Conservation (phyloP, 768 basidiomycete species). For the Amanita phalloides region DNA sequence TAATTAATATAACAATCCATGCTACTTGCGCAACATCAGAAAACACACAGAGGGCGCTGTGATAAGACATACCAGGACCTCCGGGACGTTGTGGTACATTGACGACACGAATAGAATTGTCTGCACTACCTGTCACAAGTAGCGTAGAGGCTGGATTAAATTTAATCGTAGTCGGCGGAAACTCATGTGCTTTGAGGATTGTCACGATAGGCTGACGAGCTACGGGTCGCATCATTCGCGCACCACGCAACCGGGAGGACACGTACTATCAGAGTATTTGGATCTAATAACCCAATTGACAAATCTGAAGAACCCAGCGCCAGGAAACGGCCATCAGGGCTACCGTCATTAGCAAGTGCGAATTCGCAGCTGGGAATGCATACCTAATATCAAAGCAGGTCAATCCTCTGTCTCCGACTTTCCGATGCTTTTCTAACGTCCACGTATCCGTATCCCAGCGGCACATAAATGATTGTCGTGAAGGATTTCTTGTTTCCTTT, state of each 20-base stretch:
- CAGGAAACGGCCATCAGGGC: conserved; percentile 70
- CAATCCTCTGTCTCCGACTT: conserved; percentile 68
- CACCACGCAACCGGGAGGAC: background rate
- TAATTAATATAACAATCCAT: conserved; percentile 27
- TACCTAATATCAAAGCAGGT: conserved; percentile 89
- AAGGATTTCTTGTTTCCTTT: conserved; percentile 38
- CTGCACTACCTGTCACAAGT: conserved; percentile 83
- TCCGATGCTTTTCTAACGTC: conserved; percentile 54
- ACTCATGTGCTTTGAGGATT: conserved; percentile 91
- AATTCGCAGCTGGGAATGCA: background rate
- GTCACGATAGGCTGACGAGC: conserved; percentile 64
- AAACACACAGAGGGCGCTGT: background rate
- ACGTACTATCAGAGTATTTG: conserved; percentile 64
- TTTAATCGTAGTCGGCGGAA: conserved; percentile 80
- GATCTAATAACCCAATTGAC: conserved; percentile 76
- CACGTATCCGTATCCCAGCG: conserved; percentile 70
- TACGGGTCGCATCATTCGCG: background rate
- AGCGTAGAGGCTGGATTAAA: conserved; percentile 81
- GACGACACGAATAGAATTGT: conserved; percentile 77
- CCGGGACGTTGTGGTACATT: conserved; percentile 50
- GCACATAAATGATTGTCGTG: conserved; percentile 51
- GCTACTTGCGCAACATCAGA: conserved; percentile 17
- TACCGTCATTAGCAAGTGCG: conserved; percentile 19
- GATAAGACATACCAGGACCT: conserved; percentile 37
- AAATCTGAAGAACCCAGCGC: conserved; percentile 85